Base-by-base conservation (phyloP, 2,329 filamentous ascomycete species). In the Metarhizium humberi region DNA sequence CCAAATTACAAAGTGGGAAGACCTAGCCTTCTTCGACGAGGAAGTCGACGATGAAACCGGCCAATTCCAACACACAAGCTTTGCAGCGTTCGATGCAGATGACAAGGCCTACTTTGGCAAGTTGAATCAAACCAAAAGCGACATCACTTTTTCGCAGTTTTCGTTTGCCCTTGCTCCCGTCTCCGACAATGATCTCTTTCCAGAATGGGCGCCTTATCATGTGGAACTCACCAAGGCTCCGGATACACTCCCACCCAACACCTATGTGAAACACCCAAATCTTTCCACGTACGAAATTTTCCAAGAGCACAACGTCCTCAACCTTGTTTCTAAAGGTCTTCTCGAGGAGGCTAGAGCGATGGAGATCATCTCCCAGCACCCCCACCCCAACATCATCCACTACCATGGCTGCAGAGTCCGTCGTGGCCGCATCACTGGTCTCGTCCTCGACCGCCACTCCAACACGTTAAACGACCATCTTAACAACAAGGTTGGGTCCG, bases 241-340 rank as follows among this genome's bases (percentile, higher is more conserved):
- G 29, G 14, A 50, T 32, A 20, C 11, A 14, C 29, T 36, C 47
- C 32, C 47, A 20, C 29, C 47, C 16, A 20, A 34, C 47, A 34
- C 29, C 29, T 36, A 34, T 30, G 47, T 50, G 10, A 50, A 50
- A 50, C 47, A 34, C 16, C 47, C 46, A 18, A 48, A 18, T 13
- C 13, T 48, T 20, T 7, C 46, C 46, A 8, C 25, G 6, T 48
- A 48, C 20, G 46, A 48, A 25, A 29, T 32, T 1, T 48, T 48
- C 46, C 11, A 20, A 32, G 20, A 48, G 29, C 46, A 48, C 18
- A 48, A 48, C n/a, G 46, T 48, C 46, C 11, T 48, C n/a, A 2
- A 48, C 20, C 46, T 48, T 18, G 1, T 18, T 43, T 4, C 40
- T 1, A 18, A 18, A 5, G 40, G 96, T 96, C 78, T 55, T 25